These are phyloP conservation scores for Vanrija humicola DNA, from an alignment of 1,284 basidiomycete genomes.

Conservation along the genomic window DNA sequence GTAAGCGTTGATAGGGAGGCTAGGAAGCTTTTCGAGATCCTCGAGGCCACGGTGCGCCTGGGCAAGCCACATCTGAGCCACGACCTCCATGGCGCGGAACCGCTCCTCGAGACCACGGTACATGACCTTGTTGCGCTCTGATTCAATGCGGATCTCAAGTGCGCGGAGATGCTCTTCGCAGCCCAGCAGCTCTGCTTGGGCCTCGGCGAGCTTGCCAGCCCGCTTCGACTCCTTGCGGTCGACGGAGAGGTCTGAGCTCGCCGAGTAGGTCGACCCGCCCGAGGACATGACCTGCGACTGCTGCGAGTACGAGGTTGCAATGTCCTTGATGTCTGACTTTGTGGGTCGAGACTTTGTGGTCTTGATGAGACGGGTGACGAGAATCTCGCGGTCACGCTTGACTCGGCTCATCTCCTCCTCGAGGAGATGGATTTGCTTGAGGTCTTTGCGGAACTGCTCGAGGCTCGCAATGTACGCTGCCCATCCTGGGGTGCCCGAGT, in stretches of 20 bases:
- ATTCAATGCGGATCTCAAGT: slow-evolving; percentile 46
- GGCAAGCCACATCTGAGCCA: slow-evolving; percentile 47
- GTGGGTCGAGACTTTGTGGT: slow-evolving; percentile 46
- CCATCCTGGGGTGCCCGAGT: slow-evolving; percentile 40
- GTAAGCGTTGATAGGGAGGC: slow-evolving; percentile 38
- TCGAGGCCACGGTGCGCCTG: slow-evolving; percentile 44
- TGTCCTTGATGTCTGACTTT: slow-evolving; percentile 42
- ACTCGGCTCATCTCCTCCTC: slow-evolving; percentile 49
- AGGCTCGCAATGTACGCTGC: slow-evolving; percentile 42
- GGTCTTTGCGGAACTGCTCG: slow-evolving; percentile 47
- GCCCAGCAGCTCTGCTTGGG: slow-evolving; percentile 48
- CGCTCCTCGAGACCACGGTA: slow-evolving; percentile 45
- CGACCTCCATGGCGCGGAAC: slow-evolving; percentile 48
- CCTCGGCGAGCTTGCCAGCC: slow-evolving; percentile 44
- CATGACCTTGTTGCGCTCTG: slow-evolving; percentile 49
- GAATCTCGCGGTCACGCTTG: slow-evolving; percentile 48
- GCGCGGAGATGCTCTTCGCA: slow-evolving; percentile 48
- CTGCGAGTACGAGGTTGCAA: slow-evolving; percentile 27
- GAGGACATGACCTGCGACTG: slow-evolving; percentile 22
- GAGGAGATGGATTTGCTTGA: slow-evolving; percentile 48
- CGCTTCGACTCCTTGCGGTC: slow-evolving; percentile 40
- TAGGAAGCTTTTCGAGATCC: slow-evolving; percentile 38
- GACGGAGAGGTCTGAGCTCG: slow-evolving; percentile 24
- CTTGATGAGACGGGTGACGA: slow-evolving; percentile 48
- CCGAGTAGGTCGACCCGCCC: slow-evolving; percentile 25